Evolutionary conservation across 805 yeast genomes (phyloP), one percentile per base, ranked within the genome.

Genomic region (Jamesozyma piceae): DNA sequence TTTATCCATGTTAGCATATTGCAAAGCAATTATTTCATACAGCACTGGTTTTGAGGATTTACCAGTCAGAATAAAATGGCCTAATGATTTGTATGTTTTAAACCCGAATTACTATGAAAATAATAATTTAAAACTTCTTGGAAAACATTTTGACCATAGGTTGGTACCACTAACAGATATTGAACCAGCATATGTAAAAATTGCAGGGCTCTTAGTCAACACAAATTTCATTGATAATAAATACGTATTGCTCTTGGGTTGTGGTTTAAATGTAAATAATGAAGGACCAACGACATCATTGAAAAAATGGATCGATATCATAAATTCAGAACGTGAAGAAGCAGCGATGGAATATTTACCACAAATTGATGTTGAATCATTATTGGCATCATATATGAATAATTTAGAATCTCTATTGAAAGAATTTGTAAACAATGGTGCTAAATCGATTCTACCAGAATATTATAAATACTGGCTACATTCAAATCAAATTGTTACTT

Each of bases 251-350:
- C 81, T 88, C 5, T 75, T 83, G 58, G 97, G 98, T 1, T 78
- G 85, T 10, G 98, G 99, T 15, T 68, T 88, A 40, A 92, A 90
- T 52, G 78, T 88, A 3, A 75, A 75, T 41, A 88, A 86, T 59
- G 74, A 75, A n/a, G 87, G 89, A 0, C 98, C 99, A 14, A 86
- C 97, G 0, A 86, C 95, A 0, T 89, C 97, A 1, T 64, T 92
- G 37, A 87, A 89, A 55, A 51, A 75, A 6, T 79, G 88, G 41
- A 71, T 92, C 27, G 72, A 69, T 5, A 67, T 73, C 35, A 64
- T 85, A 55, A 88, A 88, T 54, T 64, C 60, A 19, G 59, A 72
- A 21, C 66, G 86, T 49, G 64, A 55, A 2, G 40, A 49, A 0
- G 53, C 61, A 4, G 80, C 80, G 1, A 54, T 64, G 38, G 54